These are phyloP conservation scores for Jackrogersella minutella DNA, from an alignment of 495 filamentous ascomycete genomes.

Conservation along the genomic window DNA sequence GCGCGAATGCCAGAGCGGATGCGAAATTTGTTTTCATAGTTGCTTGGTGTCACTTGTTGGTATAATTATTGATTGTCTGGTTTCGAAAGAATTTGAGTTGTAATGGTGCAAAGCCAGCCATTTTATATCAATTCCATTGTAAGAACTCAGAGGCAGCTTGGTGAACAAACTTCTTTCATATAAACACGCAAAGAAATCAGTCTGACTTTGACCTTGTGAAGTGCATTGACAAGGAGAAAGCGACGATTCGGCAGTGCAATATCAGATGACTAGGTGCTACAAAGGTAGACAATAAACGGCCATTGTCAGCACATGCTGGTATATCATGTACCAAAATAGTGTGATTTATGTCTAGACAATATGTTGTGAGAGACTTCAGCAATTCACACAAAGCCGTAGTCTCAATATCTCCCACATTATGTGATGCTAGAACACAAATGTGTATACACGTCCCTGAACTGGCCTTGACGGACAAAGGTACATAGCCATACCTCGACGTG, in stretches of 20 bases:
- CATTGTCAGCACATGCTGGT: background rate
- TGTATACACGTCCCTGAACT: no score
- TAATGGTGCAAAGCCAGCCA: background rate
- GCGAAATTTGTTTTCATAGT: conserved; percentile 27
- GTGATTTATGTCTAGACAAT: background rate
- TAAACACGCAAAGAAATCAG: background rate
- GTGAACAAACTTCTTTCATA: background rate
- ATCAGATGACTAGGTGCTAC: background rate
- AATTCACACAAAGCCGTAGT: background rate
- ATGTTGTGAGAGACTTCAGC: background rate
- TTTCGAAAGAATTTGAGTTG: background rate
- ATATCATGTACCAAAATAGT: background rate
- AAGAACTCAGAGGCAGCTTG: background rate
- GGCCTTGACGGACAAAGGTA: background rate
- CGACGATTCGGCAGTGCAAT: background rate
- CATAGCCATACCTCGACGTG: no score
- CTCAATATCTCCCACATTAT: background rate
- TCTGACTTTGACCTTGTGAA: conserved; percentile 7
- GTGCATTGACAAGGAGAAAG: background rate
- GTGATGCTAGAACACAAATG: no score
- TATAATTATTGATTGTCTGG: background rate
- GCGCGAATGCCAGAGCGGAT: conserved; percentile 24
- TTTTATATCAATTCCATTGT: conserved; percentile 25
- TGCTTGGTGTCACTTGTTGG: conserved; percentile 6
- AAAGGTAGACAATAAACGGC: background rate